A percentile compares a stretch with the other conserved stretches of the same genome.
These are phyloP conservation scores for Harrya chromipes DNA, from an alignment of 768 basidiomycete genomes.

Conservation along the genomic window DNA sequence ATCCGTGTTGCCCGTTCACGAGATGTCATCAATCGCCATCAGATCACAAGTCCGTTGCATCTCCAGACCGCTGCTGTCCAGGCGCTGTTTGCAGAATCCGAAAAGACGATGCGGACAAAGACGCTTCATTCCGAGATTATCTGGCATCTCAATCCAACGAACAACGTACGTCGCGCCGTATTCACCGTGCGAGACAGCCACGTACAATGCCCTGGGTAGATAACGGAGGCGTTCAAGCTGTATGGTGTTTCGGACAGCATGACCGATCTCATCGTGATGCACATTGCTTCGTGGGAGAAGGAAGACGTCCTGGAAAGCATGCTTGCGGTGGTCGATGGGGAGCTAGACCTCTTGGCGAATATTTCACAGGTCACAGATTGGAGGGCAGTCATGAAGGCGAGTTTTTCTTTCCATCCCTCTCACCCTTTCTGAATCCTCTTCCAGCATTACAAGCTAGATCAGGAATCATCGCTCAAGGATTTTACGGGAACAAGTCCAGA, in stretches of 20 bases:
- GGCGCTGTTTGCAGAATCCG: slow-evolving; percentile 66
- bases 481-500: slow-evolving; percentile 30
- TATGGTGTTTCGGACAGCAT: slow-evolving; percentile 77
- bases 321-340: slow-evolving; percentile 56
- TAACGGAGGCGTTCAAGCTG: slow-evolving; percentile 81
- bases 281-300: slow-evolving; percentile 46
- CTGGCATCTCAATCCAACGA: slow-evolving; percentile 82
- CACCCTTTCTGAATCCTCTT: background rate
- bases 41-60: slow-evolving; percentile 83
- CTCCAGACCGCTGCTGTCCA: slow-evolving; percentile 83
- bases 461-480: slow-evolving; percentile 43
- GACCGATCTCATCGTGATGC: slow-evolving; percentile 67
- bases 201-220: slow-evolving; percentile 43
- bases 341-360: slow-evolving; percentile 43
- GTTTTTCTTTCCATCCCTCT: slow-evolving; percentile 7
- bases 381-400: slow-evolving; percentile 69
- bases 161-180: slow-evolving; percentile 55
- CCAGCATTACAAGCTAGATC: slow-evolving; percentile 70
- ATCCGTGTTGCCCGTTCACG: slow-evolving; percentile 11
- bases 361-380: slow-evolving; percentile 62
- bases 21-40: slow-evolving; percentile 6
- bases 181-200: background rate
- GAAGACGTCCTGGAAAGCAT: slow-evolving; percentile 51
- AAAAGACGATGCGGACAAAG: slow-evolving; percentile 67
- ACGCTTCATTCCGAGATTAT: slow-evolving; percentile 90